These are phyloP conservation scores for Penicillium bialowiezense DNA, from an alignment of 495 filamentous ascomycete genomes.

Conservation along the genomic window DNA sequence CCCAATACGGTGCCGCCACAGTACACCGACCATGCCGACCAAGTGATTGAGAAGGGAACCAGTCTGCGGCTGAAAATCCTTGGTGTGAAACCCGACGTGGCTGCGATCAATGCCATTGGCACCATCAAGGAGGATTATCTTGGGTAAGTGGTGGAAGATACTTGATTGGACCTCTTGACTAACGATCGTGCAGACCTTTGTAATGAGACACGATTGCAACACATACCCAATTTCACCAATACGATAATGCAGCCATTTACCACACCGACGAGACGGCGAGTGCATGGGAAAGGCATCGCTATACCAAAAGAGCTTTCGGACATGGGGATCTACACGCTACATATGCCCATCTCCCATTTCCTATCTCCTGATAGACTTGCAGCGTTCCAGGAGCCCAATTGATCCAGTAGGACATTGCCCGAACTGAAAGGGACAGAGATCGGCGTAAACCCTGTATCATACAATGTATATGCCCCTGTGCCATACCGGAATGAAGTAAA, in stretches of 20 bases:
- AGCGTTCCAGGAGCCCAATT: background rate
- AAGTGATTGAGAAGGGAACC: constrained; percentile 89
- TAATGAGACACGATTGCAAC: constrained; percentile 30
- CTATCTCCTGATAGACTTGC: background rate
- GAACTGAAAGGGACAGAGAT: background rate
- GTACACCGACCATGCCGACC: constrained; percentile 82
- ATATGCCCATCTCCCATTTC: background rate
- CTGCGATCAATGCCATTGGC: constrained; percentile 91
- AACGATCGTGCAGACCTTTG: constrained; percentile 31
- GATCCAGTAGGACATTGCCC: background rate
- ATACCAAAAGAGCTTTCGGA: background rate
- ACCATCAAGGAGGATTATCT: constrained; percentile 86
- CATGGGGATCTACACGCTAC: background rate
- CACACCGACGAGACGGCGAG: background rate
- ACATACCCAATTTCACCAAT: constrained; percentile 16
- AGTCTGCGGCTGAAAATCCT: constrained; percentile 92
- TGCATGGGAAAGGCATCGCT: background rate
- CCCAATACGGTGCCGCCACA: constrained; percentile 83
- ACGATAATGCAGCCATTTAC: constrained; percentile 11
- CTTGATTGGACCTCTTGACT: background rate
- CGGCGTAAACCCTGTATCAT: background rate
- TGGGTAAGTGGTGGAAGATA: constrained; percentile 35
- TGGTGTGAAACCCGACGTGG: constrained; percentile 86
- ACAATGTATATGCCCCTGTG: background rate
- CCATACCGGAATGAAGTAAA: background rate